Conservation (phyloP, 352 stramenopile genomes). For the Phytophthora palmivora region DNA sequence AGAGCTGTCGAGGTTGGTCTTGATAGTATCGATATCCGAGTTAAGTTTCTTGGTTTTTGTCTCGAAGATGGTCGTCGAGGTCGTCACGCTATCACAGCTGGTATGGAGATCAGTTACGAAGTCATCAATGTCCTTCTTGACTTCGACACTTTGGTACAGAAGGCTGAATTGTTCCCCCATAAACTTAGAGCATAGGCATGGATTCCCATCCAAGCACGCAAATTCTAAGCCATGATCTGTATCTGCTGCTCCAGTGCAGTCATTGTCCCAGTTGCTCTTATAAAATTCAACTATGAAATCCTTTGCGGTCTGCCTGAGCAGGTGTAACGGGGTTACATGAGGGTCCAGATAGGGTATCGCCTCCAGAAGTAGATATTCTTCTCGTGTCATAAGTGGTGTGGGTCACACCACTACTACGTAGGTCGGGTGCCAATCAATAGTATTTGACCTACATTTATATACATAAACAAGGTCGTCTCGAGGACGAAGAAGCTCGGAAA, state of each 20-base stretch:
- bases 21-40: conserved; percentile 50
- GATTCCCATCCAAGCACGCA: background rate
- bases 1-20: conserved; percentile 41
- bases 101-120: conserved; percentile 44
- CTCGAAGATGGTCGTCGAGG: conserved; percentile 50
- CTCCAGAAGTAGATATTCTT: no score
- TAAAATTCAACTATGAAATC: conserved; percentile 14
- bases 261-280: background rate
- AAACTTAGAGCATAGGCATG: conserved; percentile 13
- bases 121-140: conserved; percentile 27
- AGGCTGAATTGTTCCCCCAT: conserved; percentile 17
- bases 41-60: conserved; percentile 49
- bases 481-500: no score
- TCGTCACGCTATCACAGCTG: conserved; percentile 40
- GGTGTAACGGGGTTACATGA: conserved; percentile 5
- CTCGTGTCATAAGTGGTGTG: no score
- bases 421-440: no score
- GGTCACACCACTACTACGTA: no score
- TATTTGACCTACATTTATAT: no score
- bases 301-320: background rate
- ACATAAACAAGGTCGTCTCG: no score
- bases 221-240: background rate
- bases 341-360: no score
- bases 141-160: conserved; percentile 10
- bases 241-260: background rate